A percentile compares a stretch with the other conserved stretches of the same genome.
Evolutionary conservation across 345 rosid species (phyloP).

Genomic region (Streptanthus diversifolius): DNA sequence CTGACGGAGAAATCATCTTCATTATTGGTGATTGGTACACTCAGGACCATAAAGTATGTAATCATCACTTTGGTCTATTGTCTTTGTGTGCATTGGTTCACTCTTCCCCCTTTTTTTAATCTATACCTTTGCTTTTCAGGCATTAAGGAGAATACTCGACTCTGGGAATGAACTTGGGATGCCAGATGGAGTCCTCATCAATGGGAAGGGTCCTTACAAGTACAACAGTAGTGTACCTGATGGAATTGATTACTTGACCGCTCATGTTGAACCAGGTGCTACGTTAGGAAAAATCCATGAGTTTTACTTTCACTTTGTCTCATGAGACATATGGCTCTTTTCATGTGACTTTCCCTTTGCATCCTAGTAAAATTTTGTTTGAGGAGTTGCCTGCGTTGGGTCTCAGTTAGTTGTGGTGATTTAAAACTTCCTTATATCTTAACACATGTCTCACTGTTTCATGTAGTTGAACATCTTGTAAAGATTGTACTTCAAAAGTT

Average conservation of each 20-base stretch:
- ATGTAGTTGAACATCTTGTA: not conserved
- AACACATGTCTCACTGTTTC: not conserved
- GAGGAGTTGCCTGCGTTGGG: not conserved
- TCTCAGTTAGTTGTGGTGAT: slow-evolving; percentile 6
- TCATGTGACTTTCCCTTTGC: not conserved
- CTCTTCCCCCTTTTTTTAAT: not conserved
- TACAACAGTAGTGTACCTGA: slow-evolving; percentile 77
- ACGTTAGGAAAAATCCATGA: not conserved
- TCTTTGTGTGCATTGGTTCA: not conserved
- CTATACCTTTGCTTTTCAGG: slow-evolving; percentile 40
- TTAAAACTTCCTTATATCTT: not conserved
- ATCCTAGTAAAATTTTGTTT: not conserved
- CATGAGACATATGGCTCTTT: not conserved
- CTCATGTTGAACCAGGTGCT: slow-evolving; percentile 74
- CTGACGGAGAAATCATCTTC: slow-evolving; percentile 67
- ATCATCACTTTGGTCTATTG: not conserved
- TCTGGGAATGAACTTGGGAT: slow-evolving; percentile 85
- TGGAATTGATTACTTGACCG: slow-evolving; percentile 67
- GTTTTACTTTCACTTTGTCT: not conserved
- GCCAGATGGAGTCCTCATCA: slow-evolving; percentile 96
- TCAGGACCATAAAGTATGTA: slow-evolving; percentile 67
- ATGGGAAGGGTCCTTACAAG: slow-evolving; percentile 87
- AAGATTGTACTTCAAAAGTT: slow-evolving; percentile 4
- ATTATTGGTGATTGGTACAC: slow-evolving; percentile 91
- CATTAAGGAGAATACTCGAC: slow-evolving; percentile 61